Conservation (phyloP, 2,329 filamentous ascomycete species). For the Penicillium sp. region DNA sequence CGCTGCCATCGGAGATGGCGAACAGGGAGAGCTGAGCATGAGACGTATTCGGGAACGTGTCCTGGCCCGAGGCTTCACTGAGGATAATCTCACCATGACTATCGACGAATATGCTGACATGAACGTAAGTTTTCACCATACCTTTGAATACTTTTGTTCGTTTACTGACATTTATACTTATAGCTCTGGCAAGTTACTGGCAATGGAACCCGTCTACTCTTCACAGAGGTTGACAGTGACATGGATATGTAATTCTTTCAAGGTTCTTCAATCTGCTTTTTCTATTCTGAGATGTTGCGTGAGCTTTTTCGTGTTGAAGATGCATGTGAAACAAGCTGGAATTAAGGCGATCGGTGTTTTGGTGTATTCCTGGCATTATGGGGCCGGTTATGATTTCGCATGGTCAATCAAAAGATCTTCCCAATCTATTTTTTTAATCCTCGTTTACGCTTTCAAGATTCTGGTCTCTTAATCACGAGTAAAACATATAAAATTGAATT, state of each 20-base stretch:
- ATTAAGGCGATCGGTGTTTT: constrained; percentile 25
- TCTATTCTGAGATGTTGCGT: constrained; percentile 7
- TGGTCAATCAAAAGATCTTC: constrained; percentile 21
- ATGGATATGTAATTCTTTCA: constrained; percentile 46
- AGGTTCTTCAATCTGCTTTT: not conserved
- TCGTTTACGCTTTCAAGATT: not conserved
- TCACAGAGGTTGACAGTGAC: constrained; percentile 64
- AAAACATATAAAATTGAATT: not conserved
- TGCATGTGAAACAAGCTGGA: constrained; percentile 25
- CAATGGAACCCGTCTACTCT: constrained; percentile 69
- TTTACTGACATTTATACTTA: constrained; percentile 40
- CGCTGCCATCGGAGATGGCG: constrained; percentile 72
- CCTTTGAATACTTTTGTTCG: not conserved
- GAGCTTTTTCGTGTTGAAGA: constrained; percentile 17
- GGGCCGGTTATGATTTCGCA: constrained; percentile 16
- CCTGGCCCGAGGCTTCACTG: constrained; percentile 93
- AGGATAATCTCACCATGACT: constrained; percentile 83
- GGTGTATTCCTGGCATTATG: constrained; percentile 20
- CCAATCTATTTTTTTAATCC: constrained; percentile 8
- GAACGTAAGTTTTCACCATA: constrained; percentile 68
- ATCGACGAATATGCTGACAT: constrained; percentile 86
- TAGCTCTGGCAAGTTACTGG: constrained; percentile 79
- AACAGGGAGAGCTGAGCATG: constrained; percentile 76
- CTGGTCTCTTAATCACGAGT: not conserved
- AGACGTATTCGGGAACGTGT: constrained; percentile 87